Evolutionary conservation across 805 yeast species (phyloP).

Genomic region (Tetrapisispora arboricola): DNA sequence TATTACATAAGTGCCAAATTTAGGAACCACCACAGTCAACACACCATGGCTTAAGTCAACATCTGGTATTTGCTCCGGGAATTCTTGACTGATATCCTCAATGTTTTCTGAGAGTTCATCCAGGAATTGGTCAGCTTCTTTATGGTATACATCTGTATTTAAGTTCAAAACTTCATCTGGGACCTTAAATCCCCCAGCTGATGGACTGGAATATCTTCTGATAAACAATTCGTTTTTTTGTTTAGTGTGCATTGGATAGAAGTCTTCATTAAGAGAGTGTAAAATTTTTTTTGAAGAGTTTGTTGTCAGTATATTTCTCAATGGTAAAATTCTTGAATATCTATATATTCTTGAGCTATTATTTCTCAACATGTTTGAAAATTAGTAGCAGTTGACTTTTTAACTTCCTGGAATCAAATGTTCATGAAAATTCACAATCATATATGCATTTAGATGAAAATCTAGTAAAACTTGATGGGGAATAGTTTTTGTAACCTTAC

Average conservation of each 20-base stretch:
- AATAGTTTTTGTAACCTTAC: no score
- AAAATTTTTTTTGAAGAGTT: not conserved
- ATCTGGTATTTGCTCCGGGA: conserved; percentile 63
- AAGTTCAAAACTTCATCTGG: conserved; percentile 43
- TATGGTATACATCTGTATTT: conserved; percentile 48
- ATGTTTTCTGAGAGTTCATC: conserved; percentile 58
- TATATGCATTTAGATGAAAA: no score
- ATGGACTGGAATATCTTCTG: conserved; percentile 4
- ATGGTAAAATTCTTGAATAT: not conserved
- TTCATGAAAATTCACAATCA: no score
- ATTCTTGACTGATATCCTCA: conserved; percentile 54
- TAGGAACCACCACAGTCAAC: conserved; percentile 58
- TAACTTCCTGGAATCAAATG: no score
- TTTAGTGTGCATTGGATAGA: no score
- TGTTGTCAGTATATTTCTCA: not conserved
- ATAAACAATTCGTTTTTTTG: not conserved
- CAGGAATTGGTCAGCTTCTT: conserved; percentile 52
- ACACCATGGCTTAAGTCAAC: conserved; percentile 69
- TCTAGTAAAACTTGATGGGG: no score
- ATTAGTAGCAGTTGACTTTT: no score
- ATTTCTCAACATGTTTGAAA: not conserved
- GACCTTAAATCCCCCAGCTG: conserved; percentile 46
- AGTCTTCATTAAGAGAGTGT: no score
- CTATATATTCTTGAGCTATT: not conserved
- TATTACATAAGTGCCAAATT: conserved; percentile 77